A percentile compares a stretch with the other conserved stretches of the same genome.
Evolutionary conservation across 305 asterid genomes (phyloP).

Genomic region (Vinca major): DNA sequence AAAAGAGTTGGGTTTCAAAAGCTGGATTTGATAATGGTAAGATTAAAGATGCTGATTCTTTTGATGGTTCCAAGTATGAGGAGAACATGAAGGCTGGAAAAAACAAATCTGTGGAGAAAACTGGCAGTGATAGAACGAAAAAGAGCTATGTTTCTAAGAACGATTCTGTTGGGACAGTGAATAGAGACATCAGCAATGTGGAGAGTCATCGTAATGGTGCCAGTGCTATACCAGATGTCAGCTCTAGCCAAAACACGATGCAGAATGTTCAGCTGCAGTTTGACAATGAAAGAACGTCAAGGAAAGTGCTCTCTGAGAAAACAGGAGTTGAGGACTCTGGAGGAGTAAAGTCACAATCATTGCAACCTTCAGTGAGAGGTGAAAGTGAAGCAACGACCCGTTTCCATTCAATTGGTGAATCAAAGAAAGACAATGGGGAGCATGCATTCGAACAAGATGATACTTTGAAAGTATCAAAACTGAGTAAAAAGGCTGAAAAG

Average conservation of each 20-base stretch:
- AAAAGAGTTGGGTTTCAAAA: slow-evolving; percentile 18
- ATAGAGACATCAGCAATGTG: slow-evolving; percentile 37
- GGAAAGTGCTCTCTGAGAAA: slow-evolving; percentile 27
- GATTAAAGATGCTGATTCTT: slow-evolving; percentile 10
- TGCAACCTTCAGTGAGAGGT: slow-evolving; percentile 58
- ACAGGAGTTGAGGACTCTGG: slow-evolving; percentile 36
- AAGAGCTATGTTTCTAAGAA: slow-evolving; percentile 39
- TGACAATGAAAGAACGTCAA: slow-evolving; percentile 45
- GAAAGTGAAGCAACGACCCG: slow-evolving; percentile 38
- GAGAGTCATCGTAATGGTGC: slow-evolving; percentile 35
- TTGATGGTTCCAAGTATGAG: slow-evolving; percentile 16
- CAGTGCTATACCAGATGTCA: slow-evolving; percentile 22
- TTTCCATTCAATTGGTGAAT: slow-evolving; percentile 35
- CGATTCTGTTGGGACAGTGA: slow-evolving; percentile 44
- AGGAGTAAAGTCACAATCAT: slow-evolving; percentile 47
- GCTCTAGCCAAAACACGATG: slow-evolving; percentile 39
- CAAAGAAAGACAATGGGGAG: slow-evolving; percentile 46
- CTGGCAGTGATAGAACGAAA: slow-evolving; percentile 35
- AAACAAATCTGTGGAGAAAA: slow-evolving; percentile 22
- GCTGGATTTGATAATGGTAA: slow-evolving; percentile 21
- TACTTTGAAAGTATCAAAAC: slow-evolving; percentile 21
- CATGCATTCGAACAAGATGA: slow-evolving; percentile 23
- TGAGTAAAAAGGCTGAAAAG: slow-evolving; percentile 28
- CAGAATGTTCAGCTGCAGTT: slow-evolving; percentile 33
- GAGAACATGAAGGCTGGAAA: slow-evolving; percentile 21